phyloP scores from a whole-genome alignment of 495 filamentous ascomycete genomes.

The Hypoxylon lienhwacheense region DNA sequence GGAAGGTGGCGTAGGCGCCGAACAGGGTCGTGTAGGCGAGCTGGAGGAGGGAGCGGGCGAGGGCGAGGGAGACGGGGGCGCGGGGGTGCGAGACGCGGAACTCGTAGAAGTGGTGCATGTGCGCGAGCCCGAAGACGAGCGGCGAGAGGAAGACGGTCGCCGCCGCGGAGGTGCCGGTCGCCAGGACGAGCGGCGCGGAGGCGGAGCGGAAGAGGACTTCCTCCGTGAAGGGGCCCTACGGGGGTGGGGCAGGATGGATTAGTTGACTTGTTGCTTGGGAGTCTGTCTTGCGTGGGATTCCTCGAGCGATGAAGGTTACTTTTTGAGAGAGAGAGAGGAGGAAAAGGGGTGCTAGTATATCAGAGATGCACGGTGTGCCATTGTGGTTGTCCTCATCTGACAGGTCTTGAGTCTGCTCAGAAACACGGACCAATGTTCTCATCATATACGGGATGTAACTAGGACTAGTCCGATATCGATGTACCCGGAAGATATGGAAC shows the following conservation, averaged over 20 bases:
- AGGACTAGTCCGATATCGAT: not conserved
- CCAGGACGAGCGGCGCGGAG: slow-evolving; percentile 76
- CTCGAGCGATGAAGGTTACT: not conserved
- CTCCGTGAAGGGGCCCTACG: slow-evolving; percentile 84
- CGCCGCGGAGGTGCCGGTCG: slow-evolving; percentile 62
- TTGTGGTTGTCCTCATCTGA: slow-evolving; percentile 78
- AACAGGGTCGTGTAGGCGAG: slow-evolving; percentile 93
- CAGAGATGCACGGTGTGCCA: slow-evolving; percentile 82
- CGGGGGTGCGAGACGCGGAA: slow-evolving; percentile 80
- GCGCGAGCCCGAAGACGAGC: slow-evolving; percentile 91
- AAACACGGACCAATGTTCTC: slow-evolving; percentile 99
- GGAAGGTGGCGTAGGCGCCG: slow-evolving; percentile 86
- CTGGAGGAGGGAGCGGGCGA: slow-evolving; percentile 73
- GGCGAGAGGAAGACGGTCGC: slow-evolving; percentile 77
- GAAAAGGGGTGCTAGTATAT: slow-evolving; percentile 44
- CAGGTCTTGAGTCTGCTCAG: slow-evolving; percentile 98
- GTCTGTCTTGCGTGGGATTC: too few relatives aligned
- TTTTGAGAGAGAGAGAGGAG: not conserved
- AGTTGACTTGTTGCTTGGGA: not conserved
- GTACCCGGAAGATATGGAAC: not conserved
- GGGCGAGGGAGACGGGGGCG: slow-evolving; percentile 60
- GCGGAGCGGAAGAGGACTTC: slow-evolving; percentile 90
- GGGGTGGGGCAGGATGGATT: slow-evolving; percentile 2
- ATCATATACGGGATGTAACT: slow-evolving; percentile 14
- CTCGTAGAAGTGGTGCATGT: slow-evolving; percentile 96